Evolutionary conservation across 192 early-diverging fungal species (phyloP), one percentile per base, ranked within the genome.

Genomic region (Mycoemilia scoparia): DNA sequence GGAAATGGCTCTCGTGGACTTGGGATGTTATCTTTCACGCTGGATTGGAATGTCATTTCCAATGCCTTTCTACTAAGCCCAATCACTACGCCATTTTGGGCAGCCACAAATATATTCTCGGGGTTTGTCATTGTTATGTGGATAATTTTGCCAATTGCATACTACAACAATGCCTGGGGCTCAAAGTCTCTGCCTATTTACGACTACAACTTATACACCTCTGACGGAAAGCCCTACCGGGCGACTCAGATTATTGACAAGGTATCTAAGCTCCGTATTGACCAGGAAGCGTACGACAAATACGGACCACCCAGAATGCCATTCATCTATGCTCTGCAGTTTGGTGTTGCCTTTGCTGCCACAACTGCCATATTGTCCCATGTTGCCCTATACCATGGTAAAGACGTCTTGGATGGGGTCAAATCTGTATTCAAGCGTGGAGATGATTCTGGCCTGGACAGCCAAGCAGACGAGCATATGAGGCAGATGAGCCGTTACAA

Each of bases 21-120:
- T 16, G 82, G 79, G 1, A 48, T 82, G 5, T 46, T 74, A 24
- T 62, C 69, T 31, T 71, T 86, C 32, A 68, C 77, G 15, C 48
- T 84, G 9, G 83, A 87, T 51, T 87, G 82, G 82, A 73, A 58
- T 40, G 51, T 69, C 17, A 60, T 80, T 24, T 66, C 63, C 2
- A 54, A 66, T n/a, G 70, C 73, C 5, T 64, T 55, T 27, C 46
- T 64, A 5, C 40, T 32, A 20, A 72, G 68, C 55, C 74, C 80
- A 17, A 55, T 87, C 7, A 71, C 76, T 23, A 76, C 77, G 27
- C 84, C 84, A 28, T 87, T 71, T 47, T 77, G 71, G 64, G 71
- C 73, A 2, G 64, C 71, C 17, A 71, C 69, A 38, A 82, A 82
- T 45, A 59, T 79, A 43, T 70, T 82, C 27, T 47, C 70, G 4